Conservation (phyloP, 257 asterid genomes). For the Rubia yunnanensis region DNA sequence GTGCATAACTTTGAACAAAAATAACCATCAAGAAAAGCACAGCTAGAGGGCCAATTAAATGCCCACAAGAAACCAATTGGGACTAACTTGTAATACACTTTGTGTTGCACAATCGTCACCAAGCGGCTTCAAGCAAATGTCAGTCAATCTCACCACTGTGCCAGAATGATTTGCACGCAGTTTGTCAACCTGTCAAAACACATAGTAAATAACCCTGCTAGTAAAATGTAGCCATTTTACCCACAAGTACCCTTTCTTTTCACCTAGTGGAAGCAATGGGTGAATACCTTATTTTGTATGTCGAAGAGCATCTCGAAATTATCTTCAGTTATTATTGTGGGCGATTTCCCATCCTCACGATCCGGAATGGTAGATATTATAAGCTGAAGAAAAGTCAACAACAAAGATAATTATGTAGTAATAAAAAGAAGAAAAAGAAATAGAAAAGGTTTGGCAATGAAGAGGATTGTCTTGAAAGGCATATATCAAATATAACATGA, state of each 20-base stretch:
- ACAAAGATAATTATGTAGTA: neutral
- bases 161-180: slow-evolving; percentile 81
- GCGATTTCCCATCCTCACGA: slow-evolving; percentile 48
- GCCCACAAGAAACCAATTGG: neutral
- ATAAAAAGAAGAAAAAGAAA: neutral
- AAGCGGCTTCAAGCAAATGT: slow-evolving; percentile 98
- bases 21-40: neutral
- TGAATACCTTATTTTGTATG: slow-evolving; percentile 72
- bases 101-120: slow-evolving; percentile 96
- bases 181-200: slow-evolving; percentile 66
- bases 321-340: slow-evolving; percentile 73
- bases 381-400: slow-evolving; percentile 54
- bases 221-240: neutral
- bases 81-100: slow-evolving; percentile 81
- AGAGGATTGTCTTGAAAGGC: neutral
- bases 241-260: neutral
- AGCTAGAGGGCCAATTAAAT: neutral
- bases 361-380: slow-evolving; percentile 76
- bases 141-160: slow-evolving; percentile 67
- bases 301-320: slow-evolving; percentile 80
- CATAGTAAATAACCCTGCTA: neutral
- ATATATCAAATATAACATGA: neutral
- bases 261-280: neutral
- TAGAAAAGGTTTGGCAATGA: neutral
- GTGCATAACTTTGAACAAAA: neutral